Evolutionary conservation across 495 filamentous ascomycete species (phyloP).

Genomic region (Trichoderma virens): DNA sequence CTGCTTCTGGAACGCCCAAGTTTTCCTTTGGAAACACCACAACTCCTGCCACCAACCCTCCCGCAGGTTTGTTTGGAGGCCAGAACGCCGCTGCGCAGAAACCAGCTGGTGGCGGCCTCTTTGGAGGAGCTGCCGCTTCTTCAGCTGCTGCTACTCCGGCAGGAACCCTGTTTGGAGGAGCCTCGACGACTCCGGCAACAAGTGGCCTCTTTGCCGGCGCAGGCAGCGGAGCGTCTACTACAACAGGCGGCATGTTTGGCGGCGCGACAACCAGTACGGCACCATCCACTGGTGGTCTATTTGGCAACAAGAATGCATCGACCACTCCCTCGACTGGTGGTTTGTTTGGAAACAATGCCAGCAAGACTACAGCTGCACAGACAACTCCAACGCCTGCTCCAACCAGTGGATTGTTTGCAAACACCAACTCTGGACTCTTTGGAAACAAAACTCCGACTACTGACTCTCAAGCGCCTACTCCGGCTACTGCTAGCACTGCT

Average conservation of each 20-base stretch:
- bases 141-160: slow-evolving; percentile 20
- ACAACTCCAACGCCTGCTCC: slow-evolving; percentile 21
- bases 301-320: slow-evolving; percentile 4
- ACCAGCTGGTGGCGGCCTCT: slow-evolving; percentile 18
- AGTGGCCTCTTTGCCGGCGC: slow-evolving; percentile 27
- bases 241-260: slow-evolving; percentile 32
- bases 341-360: slow-evolving; percentile 19
- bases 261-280: slow-evolving; percentile 35
- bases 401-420: slow-evolving; percentile 36
- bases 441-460: slow-evolving; percentile 29
- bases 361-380: slow-evolving; percentile 1
- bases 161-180: slow-evolving; percentile 44
- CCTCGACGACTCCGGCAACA: slow-evolving; percentile 23
- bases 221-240: slow-evolving; percentile 18
- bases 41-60: slow-evolving; percentile 22
- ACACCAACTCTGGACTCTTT: slow-evolving; percentile 30
- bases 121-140: slow-evolving; percentile 15
- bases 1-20: slow-evolving; percentile 13
- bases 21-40: slow-evolving; percentile 29
- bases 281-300: slow-evolving; percentile 24
- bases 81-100: neutral
- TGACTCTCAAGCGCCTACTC: slow-evolving; percentile 26
- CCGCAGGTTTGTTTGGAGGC: slow-evolving; percentile 5
- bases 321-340: slow-evolving; percentile 5
- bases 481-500: slow-evolving; percentile 12